phyloP scores from a whole-genome alignment of 371 early-diverging fungal genomes.

The Mucor racemosus region DNA sequence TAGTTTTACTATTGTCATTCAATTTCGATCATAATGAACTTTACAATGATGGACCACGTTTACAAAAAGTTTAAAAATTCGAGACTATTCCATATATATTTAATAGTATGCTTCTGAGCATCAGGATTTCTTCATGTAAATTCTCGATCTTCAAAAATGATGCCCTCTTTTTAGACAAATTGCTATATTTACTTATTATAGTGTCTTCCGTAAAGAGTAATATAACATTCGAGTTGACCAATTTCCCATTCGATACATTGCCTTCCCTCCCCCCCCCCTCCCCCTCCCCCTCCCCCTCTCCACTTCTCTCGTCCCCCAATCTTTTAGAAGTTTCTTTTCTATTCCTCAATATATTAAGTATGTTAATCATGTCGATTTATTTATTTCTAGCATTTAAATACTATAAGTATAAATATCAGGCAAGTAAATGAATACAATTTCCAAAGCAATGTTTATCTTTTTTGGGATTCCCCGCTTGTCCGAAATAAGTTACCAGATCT shows the following conservation, averaged over 20 bases:
- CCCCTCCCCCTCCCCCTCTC: background rate
- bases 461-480: no score
- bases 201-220: background rate
- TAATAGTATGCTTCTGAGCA: background rate
- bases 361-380: no score
- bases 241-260: background rate
- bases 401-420: no score
- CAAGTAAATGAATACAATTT: no score
- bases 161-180: background rate
- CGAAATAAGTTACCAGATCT: no score
- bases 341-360: background rate
- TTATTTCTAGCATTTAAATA: no score
- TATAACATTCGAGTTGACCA: background rate
- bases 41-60: background rate
- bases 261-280: background rate
- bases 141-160: background rate
- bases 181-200: background rate
- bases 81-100: background rate
- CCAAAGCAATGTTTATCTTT: no score
- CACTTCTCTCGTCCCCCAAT: background rate
- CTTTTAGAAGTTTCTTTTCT: background rate
- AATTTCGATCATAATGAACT: no score
- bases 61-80: background rate
- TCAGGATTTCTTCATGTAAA: background rate
- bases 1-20: no score